Evolutionary conservation across 2,329 filamentous ascomycete genomes (phyloP).

Genomic region (Phialocephala sp.): DNA sequence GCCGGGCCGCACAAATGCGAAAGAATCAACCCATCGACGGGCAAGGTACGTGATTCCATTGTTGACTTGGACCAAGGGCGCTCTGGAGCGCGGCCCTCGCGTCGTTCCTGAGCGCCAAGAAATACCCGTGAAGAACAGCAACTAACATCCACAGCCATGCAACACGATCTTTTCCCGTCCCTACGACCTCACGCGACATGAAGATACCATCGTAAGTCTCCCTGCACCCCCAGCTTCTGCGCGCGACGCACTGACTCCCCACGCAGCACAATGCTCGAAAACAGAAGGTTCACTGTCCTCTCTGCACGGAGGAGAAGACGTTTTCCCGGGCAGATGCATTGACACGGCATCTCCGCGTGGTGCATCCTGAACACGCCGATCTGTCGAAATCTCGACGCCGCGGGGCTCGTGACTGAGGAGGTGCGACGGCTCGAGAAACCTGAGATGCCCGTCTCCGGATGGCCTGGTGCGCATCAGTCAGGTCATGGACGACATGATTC

Average conservation of each 20-base stretch:
- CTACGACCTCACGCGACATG: conserved; percentile 94
- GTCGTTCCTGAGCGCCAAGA: too few species aligned
- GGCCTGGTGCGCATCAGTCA: not conserved
- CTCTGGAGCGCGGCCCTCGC: too few species aligned
- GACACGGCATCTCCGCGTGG: conserved; percentile 91
- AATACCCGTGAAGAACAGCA: too few species aligned
- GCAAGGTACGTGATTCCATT: conserved; percentile 82
- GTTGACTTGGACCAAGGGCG: too few species aligned
- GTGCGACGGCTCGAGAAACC: too few species aligned
- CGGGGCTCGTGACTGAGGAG: conserved; percentile 27
- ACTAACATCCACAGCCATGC: conserved; percentile 60
- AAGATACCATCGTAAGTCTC: conserved; percentile 79
- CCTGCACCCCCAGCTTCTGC: not conserved
- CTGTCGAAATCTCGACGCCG: conserved; percentile 64
- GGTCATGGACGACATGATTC: conserved; percentile 1
- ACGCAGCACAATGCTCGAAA: conserved; percentile 64
- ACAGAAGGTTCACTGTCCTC: conserved; percentile 89
- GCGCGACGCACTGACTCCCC: not conserved
- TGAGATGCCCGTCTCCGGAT: too few species aligned
- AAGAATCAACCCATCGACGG: not conserved
- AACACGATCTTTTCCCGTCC: conserved; percentile 93
- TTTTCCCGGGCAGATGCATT: conserved; percentile 71
- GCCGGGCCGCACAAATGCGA: conserved; percentile 78
- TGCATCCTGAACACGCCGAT: conserved; percentile 86
- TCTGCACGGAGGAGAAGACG: conserved; percentile 96